Conservation (phyloP, 2,329 filamentous ascomycete species). For the Chalaropsis ovoidea region DNA sequence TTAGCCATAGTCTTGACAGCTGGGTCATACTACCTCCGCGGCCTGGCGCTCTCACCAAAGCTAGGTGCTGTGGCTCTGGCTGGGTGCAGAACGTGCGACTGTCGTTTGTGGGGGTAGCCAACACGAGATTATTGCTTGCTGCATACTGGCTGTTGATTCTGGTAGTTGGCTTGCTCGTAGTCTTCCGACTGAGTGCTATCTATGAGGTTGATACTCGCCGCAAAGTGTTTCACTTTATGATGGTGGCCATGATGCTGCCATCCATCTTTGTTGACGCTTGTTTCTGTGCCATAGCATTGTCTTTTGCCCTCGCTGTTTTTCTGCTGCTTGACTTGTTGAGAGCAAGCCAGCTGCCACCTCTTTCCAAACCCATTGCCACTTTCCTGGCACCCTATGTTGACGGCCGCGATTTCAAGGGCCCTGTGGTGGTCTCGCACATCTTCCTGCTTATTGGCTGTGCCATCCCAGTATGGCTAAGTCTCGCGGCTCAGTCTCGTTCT, state of each 20-base stretch:
- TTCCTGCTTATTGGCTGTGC: constrained; percentile 92
- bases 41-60: not conserved
- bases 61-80: constrained; percentile 40
- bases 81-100: constrained; percentile 58
- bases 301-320: constrained; percentile 71
- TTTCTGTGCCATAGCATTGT: constrained; percentile 71
- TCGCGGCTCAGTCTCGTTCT: constrained; percentile 56
- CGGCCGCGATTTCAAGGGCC: constrained; percentile 81
- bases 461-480: constrained; percentile 81
- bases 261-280: constrained; percentile 77
- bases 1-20: constrained; percentile 55
- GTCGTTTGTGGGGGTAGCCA: constrained; percentile 59
- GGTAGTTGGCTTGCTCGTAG: constrained; percentile 57
- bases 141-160: constrained; percentile 66
- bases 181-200: constrained; percentile 62
- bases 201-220: constrained; percentile 91
- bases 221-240: constrained; percentile 97
- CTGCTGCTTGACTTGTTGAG: constrained; percentile 79
- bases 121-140: constrained; percentile 65
- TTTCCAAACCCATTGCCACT: constrained; percentile 72
- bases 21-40: constrained; percentile 65
- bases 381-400: constrained; percentile 94
- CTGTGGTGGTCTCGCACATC: constrained; percentile 91
- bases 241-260: constrained; percentile 91
- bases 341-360: constrained; percentile 80